These are phyloP conservation scores for Phytophthora brassicae DNA, from an alignment of 352 stramenopile species.

Conservation along the genomic window DNA sequence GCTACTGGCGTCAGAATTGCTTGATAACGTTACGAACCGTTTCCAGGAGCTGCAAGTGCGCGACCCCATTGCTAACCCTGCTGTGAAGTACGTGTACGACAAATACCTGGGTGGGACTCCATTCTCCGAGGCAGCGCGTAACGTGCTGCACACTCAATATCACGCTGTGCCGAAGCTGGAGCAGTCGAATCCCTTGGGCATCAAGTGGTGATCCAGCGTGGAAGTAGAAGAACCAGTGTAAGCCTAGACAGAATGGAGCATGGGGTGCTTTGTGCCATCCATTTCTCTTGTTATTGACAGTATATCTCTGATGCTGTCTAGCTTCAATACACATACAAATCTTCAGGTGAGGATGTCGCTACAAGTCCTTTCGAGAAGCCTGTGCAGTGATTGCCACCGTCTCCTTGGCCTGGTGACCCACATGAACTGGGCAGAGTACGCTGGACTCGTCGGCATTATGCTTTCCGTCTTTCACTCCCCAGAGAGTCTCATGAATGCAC, in stretches of 20 bases:
- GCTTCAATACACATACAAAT: constrained; percentile 30
- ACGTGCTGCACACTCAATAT: constrained; percentile 77
- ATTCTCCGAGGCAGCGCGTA: constrained; percentile 70
- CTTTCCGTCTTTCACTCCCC: constrained; percentile 76
- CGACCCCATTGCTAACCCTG: constrained; percentile 63
- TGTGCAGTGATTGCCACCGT: constrained; percentile 64
- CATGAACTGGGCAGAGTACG: constrained; percentile 79
- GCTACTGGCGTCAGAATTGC: constrained; percentile 50
- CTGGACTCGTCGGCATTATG: constrained; percentile 72
- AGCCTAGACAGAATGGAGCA: constrained; percentile 18
- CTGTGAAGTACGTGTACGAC: constrained; percentile 80
- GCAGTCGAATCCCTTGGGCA: constrained; percentile 80
- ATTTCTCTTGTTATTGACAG: constrained; percentile 17
- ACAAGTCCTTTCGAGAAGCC: constrained; percentile 42
- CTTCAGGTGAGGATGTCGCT: constrained; percentile 17
- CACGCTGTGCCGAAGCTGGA: constrained; percentile 87
- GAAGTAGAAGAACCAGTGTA: constrained; percentile 15
- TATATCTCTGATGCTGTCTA: constrained; percentile 5
- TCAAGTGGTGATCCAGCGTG: constrained; percentile 77
- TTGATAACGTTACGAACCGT: constrained; percentile 61
- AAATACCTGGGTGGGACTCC: constrained; percentile 73
- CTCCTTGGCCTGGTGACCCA: constrained; percentile 65
- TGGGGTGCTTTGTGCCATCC: constrained; percentile 9
- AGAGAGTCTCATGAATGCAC: constrained; percentile 85
- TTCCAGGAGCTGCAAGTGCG: constrained; percentile 73